Percentiles rank a stretch among this genome's conserved stretches.
Evolutionary conservation across 345 rosid genomes (phyloP).

Genomic region (Syzygium jambos): DNA sequence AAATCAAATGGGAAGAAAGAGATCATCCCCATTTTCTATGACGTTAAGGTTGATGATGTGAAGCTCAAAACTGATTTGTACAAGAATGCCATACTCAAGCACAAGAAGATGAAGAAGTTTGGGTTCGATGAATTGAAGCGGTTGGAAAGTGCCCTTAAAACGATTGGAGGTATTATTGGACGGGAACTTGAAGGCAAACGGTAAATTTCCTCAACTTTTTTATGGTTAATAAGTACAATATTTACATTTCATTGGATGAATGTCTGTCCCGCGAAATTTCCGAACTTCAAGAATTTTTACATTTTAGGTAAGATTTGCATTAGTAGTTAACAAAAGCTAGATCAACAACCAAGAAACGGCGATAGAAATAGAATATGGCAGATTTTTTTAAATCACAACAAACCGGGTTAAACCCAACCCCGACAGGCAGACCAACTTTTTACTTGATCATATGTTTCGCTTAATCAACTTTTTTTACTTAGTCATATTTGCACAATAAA

Average conservation of each 20-base stretch:
- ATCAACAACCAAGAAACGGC: too few relatives aligned
- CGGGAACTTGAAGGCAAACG: background rate
- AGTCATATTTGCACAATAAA: background rate
- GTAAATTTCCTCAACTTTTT: background rate
- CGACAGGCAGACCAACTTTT: background rate
- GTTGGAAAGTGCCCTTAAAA: background rate
- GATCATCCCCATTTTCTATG: background rate
- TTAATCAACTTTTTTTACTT: background rate
- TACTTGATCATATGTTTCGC: background rate
- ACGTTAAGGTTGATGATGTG: background rate
- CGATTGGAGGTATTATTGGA: background rate
- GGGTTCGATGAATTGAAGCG: background rate
- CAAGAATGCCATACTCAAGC: background rate
- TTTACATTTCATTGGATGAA: background rate
- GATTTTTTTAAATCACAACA: background rate
- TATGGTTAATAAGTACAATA: background rate
- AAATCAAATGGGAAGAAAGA: background rate
- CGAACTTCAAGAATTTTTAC: too few relatives aligned
- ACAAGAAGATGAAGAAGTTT: background rate
- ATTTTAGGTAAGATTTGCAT: background rate
- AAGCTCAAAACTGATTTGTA: background rate
- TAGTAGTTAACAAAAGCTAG: too few relatives aligned
- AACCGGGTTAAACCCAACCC: background rate
- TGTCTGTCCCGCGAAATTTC: background rate
- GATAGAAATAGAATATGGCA: background rate